phyloP scores from a whole-genome alignment of 2,329 filamentous ascomycete species.

The Tolypocladium sp. region DNA sequence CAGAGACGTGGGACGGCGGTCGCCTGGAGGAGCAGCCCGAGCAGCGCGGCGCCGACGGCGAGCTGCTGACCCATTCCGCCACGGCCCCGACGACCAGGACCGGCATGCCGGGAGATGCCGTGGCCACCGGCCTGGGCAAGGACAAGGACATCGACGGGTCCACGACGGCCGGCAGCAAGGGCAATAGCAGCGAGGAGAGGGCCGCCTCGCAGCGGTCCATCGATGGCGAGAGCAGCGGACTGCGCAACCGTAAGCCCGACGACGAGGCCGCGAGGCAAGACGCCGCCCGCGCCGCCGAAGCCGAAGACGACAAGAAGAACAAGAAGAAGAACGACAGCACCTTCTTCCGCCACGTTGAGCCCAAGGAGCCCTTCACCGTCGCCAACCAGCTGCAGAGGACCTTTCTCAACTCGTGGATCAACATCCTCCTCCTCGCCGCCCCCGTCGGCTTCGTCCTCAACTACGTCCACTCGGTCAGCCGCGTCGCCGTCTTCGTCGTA shows the following conservation, averaged over 20 bases:
- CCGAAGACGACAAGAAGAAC: slow-evolving; percentile 15
- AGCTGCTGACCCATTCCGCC: slow-evolving; percentile 23
- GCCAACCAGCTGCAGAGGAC: slow-evolving; percentile 64
- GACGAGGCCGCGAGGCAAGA: slow-evolving; percentile 11
- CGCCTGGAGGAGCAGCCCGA: slow-evolving; percentile 21
- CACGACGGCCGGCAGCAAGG: slow-evolving; percentile 9
- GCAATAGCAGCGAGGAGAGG: slow-evolving; percentile 8
- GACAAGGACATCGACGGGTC: slow-evolving; percentile 11
- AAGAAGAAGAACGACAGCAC: slow-evolving; percentile 23
- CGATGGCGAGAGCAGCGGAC: slow-evolving; percentile 10
- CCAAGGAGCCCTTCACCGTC: slow-evolving; percentile 47
- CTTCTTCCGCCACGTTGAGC: slow-evolving; percentile 36
- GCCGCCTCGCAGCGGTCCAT: slow-evolving; percentile 10
- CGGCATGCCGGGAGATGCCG: slow-evolving; percentile 11
- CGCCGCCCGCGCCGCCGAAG: slow-evolving; percentile 7
- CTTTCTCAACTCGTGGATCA: slow-evolving; percentile 77
- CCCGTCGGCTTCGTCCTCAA: slow-evolving; percentile 72
- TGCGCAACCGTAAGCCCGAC: slow-evolving; percentile 23
- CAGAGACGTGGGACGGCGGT: slow-evolving; percentile 24
- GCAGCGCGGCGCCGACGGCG: slow-evolving; percentile 14
- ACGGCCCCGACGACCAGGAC: slow-evolving; percentile 21
- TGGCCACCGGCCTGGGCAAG: slow-evolving; percentile 11
- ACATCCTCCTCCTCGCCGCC: slow-evolving; percentile 68
- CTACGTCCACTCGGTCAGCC: slow-evolving; percentile 46
- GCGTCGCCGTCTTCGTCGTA: slow-evolving; percentile 67